These are phyloP conservation scores for Fusarium metavorans DNA, from an alignment of 2,329 filamentous ascomycete genomes.

Conservation along the genomic window DNA sequence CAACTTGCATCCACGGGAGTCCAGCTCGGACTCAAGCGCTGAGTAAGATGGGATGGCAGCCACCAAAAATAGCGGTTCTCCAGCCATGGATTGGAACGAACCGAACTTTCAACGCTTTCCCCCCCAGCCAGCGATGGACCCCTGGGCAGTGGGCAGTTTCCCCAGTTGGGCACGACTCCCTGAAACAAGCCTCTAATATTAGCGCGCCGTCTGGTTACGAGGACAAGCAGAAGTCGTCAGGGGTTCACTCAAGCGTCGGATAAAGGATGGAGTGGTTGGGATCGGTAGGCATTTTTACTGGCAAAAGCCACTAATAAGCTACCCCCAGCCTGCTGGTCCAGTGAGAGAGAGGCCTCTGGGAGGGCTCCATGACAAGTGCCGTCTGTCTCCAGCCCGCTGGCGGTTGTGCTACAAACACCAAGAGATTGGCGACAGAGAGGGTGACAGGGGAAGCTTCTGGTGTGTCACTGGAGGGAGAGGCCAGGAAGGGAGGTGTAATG, in stretches of 20 bases:
- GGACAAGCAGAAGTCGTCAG: slow-evolving; percentile 18
- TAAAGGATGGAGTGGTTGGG: slow-evolving; percentile 15
- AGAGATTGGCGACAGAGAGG: slow-evolving; percentile 30
- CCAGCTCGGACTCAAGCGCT: slow-evolving; percentile 10
- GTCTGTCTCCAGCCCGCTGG: slow-evolving; percentile 22
- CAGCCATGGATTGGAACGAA: background rate
- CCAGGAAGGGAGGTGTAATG: background rate
- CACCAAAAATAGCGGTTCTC: background rate
- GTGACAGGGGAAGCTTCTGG: slow-evolving; percentile 9
- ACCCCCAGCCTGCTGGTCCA: slow-evolving; percentile 10
- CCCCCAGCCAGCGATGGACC: slow-evolving; percentile 6
- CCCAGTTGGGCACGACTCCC: slow-evolving; percentile 21
- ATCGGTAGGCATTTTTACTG: background rate
- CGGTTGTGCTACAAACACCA: slow-evolving; percentile 16
- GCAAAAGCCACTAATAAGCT: slow-evolving; percentile 16
- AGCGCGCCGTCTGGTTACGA: slow-evolving; percentile 25
- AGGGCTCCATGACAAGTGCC: slow-evolving; percentile 23
- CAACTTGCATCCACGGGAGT: background rate
- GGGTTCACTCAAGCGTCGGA: slow-evolving; percentile 8
- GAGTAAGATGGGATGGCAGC: slow-evolving; percentile 13
- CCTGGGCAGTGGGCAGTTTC: slow-evolving; percentile 26
- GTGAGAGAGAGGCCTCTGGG: slow-evolving; percentile 35
- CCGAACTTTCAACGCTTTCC: background rate
- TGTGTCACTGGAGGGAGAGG: background rate
- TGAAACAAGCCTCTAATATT: slow-evolving; percentile 40